A percentile compares a stretch with the other conserved stretches of the same genome.
These are phyloP conservation scores for Xylariaceae sp. DNA, from an alignment of 2,329 filamentous ascomycete genomes.

Conservation along the genomic window DNA sequence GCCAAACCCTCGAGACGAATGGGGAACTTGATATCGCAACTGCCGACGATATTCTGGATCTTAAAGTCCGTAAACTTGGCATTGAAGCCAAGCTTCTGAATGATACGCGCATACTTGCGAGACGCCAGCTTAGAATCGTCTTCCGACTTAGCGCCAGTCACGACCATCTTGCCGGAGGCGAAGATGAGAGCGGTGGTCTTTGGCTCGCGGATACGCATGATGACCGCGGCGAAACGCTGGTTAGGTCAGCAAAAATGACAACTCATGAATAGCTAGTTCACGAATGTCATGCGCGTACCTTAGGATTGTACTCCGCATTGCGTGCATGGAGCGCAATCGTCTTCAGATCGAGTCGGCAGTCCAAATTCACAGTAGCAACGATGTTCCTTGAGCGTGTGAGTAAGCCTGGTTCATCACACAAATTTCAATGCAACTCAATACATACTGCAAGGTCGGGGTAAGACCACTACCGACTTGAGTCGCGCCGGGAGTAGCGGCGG, in stretches of 20 bases:
- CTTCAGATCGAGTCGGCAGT: slow-evolving; percentile 96
- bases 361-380: slow-evolving; percentile 96
- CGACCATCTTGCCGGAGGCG: slow-evolving; percentile 98
- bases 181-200: slow-evolving; percentile 99
- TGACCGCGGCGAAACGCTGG: slow-evolving; percentile 96
- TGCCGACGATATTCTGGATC: slow-evolving; percentile 99
- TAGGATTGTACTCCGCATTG: slow-evolving; percentile 98
- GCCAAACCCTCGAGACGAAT: slow-evolving; percentile 95
- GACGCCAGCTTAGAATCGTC: slow-evolving; percentile 96
- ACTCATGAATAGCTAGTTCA: slow-evolving; percentile 11
- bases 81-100: slow-evolving; percentile 99
- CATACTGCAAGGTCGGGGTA: slow-evolving; percentile 94
- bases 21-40: slow-evolving; percentile 98
- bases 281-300: slow-evolving; percentile 55
- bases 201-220: slow-evolving; percentile 98
- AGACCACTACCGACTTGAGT: slow-evolving; percentile 80
- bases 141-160: slow-evolving; percentile 95
- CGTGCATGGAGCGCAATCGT: slow-evolving; percentile 96
- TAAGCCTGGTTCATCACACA: slow-evolving; percentile 46
- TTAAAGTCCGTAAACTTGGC: slow-evolving; percentile 99
- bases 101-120: slow-evolving; percentile 97
- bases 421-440: slow-evolving; percentile 47
- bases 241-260: slow-evolving; percentile 18
- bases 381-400: slow-evolving; percentile 73
- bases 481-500: slow-evolving; percentile 84